Conservation (phyloP, 768 basidiomycete species). For the Russula sp. region DNA sequence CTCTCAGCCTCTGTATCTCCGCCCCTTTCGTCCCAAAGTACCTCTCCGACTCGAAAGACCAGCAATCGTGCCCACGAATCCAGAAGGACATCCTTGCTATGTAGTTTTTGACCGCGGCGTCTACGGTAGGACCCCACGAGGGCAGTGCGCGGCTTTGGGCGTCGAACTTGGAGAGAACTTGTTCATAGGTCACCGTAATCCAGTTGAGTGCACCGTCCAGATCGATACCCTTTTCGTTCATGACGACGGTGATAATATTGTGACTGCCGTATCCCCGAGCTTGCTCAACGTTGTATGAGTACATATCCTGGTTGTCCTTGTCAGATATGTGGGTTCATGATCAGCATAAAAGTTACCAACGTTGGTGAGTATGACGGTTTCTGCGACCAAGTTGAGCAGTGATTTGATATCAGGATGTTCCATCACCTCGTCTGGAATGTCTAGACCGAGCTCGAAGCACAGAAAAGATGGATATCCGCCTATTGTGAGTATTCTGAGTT, state of each 20-base stretch:
- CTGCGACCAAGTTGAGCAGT: constrained; percentile 26
- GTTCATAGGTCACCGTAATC: constrained; percentile 24
- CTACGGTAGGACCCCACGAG: constrained; percentile 27
- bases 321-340: neutral
- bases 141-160: constrained; percentile 28
- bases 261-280: constrained; percentile 34
- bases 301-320: constrained; percentile 29
- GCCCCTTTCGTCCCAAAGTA: no score
- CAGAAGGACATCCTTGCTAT: no score
- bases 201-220: constrained; percentile 35
- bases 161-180: constrained; percentile 29
- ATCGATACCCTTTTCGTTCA: constrained; percentile 30
- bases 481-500: constrained; percentile 33
- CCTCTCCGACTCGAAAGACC: no score
- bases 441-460: constrained; percentile 31
- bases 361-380: constrained; percentile 36
- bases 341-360: constrained; percentile 20
- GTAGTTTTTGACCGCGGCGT: no score
- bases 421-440: constrained; percentile 37
- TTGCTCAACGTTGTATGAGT: constrained; percentile 36
- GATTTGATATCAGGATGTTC: constrained; percentile 32
- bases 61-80: no score
- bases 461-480: constrained; percentile 36
- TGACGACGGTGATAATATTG: constrained; percentile 38
- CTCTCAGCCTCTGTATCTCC: no score